Evolutionary conservation across 371 early-diverging fungal species (phyloP).

Genomic region (Actinomucor elegans): DNA sequence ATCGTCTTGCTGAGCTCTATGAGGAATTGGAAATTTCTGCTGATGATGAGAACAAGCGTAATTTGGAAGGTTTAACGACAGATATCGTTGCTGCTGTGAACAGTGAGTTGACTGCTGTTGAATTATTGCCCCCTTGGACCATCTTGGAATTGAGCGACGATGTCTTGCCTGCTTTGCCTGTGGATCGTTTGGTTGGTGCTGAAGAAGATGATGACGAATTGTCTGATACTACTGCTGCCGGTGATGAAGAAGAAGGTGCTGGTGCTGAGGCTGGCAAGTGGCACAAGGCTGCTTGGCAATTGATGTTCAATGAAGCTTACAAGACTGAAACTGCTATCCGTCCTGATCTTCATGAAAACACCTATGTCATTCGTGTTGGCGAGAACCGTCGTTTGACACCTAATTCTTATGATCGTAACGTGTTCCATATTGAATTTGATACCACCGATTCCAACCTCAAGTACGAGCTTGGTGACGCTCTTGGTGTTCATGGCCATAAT

Average conservation of each 20-base stretch:
- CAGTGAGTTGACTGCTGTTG: slow-evolving; percentile 33
- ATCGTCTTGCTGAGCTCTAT: slow-evolving; percentile 29
- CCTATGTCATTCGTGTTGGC: slow-evolving; percentile 67
- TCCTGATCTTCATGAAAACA: slow-evolving; percentile 65
- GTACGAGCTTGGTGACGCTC: slow-evolving; percentile 91
- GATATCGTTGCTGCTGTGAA: slow-evolving; percentile 31
- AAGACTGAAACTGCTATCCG: slow-evolving; percentile 53
- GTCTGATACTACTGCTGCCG: slow-evolving; percentile 21
- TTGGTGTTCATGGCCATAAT: slow-evolving; percentile 92
- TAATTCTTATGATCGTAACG: slow-evolving; percentile 84
- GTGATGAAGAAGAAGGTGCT: slow-evolving; percentile 46
- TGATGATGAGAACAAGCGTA: slow-evolving; percentile 26
- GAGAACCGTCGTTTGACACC: slow-evolving; percentile 87
- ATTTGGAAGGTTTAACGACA: slow-evolving; percentile 18
- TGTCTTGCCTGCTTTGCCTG: slow-evolving; percentile 32
- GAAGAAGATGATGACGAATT: slow-evolving; percentile 44
- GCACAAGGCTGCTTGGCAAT: slow-evolving; percentile 68
- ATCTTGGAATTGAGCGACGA: slow-evolving; percentile 45
- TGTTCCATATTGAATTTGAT: slow-evolving; percentile 95
- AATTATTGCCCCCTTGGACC: slow-evolving; percentile 55
- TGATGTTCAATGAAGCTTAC: slow-evolving; percentile 83
- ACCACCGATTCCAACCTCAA: slow-evolving; percentile 73
- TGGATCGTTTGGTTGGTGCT: slow-evolving; percentile 34
- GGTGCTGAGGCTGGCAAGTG: slow-evolving; percentile 49
- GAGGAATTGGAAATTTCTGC: slow-evolving; percentile 20